These are phyloP conservation scores for Colletotrichum siamense DNA, from an alignment of 2,329 filamentous ascomycete species.

Conservation along the genomic window DNA sequence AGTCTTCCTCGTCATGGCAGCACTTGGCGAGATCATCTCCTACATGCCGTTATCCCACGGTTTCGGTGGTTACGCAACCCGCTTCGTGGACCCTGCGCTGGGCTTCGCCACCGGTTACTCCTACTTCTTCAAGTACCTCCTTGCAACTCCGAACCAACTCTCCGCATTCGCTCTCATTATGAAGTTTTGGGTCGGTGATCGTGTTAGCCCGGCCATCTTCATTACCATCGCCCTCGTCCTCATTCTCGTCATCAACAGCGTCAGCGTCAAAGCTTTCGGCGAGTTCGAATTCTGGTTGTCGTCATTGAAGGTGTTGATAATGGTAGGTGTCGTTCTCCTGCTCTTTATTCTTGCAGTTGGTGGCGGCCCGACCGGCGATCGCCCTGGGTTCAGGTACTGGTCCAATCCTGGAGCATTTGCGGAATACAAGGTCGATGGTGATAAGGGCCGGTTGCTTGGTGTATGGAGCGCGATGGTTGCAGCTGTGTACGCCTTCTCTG, in stretches of 20 bases:
- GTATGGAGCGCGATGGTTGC: constrained; percentile 43
- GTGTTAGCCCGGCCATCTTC: constrained; percentile 14
- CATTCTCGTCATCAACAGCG: constrained; percentile 49
- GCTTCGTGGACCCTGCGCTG: constrained; percentile 58
- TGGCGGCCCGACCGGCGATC: constrained; percentile 39
- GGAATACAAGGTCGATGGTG: constrained; percentile 36
- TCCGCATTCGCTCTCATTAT: constrained; percentile 39
- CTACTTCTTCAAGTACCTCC: constrained; percentile 14
- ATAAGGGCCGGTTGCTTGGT: constrained; percentile 42
- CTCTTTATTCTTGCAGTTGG: constrained; percentile 44
- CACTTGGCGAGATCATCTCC: constrained; percentile 38
- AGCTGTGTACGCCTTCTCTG: constrained; percentile 47
- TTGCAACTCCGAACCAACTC: constrained; percentile 40
- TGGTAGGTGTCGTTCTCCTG: constrained; percentile 42
- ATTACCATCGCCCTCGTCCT: constrained; percentile 17
- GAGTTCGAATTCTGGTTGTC: constrained; percentile 51
- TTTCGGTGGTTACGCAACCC: constrained; percentile 68
- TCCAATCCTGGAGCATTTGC: constrained; percentile 47
- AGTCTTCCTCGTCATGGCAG: constrained; percentile 61
- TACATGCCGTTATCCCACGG: constrained; percentile 38
- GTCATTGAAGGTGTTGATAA: constrained; percentile 48
- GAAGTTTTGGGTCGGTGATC: constrained; percentile 11
- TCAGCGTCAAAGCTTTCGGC: constrained; percentile 41
- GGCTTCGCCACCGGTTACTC: constrained; percentile 12
- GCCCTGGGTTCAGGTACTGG: constrained; percentile 51